These are phyloP conservation scores for Cystobasidium slooffiae DNA, from an alignment of 1,284 basidiomycete genomes.

Conservation along the genomic window DNA sequence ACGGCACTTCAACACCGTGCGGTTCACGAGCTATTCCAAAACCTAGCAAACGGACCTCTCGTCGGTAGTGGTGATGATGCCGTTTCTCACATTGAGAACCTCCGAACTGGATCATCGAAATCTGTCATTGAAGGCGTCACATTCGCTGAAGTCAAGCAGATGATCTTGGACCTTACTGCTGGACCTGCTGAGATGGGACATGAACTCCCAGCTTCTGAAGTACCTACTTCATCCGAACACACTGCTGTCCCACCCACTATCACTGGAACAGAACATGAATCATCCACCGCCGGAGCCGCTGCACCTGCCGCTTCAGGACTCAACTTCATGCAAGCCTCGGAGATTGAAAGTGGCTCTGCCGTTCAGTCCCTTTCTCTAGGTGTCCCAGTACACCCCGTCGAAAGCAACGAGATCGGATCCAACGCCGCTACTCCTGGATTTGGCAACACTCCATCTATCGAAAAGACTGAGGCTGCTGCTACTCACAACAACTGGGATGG, in stretches of 20 bases:
- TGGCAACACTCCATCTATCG: slow-evolving; percentile 18
- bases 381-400: slow-evolving; percentile 17
- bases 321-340: slow-evolving; percentile 46
- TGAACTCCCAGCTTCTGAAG: slow-evolving; percentile 53
- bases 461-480: slow-evolving; percentile 16
- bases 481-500: slow-evolving; percentile 19
- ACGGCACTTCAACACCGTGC: slow-evolving; percentile 53
- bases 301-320: slow-evolving; percentile 20
- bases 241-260: slow-evolving; percentile 42
- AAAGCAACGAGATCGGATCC: slow-evolving; percentile 17
- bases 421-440: slow-evolving; percentile 36
- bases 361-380: neutral
- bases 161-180: slow-evolving; percentile 53
- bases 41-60: slow-evolving; percentile 53
- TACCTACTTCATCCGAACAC: slow-evolving; percentile 2
- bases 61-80: slow-evolving; percentile 52
- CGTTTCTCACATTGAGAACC: slow-evolving; percentile 48
- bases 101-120: slow-evolving; percentile 46
- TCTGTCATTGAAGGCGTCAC: slow-evolving; percentile 50
- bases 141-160: slow-evolving; percentile 52
- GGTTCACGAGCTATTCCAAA: slow-evolving; percentile 51
- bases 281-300: slow-evolving; percentile 24
- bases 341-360: slow-evolving; percentile 22
- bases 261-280: slow-evolving; percentile 21
- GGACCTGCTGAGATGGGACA: slow-evolving; percentile 52